These are phyloP conservation scores for Backusella parvicylindrica DNA, from an alignment of 192 early-diverging fungal genomes.

Conservation along the genomic window DNA sequence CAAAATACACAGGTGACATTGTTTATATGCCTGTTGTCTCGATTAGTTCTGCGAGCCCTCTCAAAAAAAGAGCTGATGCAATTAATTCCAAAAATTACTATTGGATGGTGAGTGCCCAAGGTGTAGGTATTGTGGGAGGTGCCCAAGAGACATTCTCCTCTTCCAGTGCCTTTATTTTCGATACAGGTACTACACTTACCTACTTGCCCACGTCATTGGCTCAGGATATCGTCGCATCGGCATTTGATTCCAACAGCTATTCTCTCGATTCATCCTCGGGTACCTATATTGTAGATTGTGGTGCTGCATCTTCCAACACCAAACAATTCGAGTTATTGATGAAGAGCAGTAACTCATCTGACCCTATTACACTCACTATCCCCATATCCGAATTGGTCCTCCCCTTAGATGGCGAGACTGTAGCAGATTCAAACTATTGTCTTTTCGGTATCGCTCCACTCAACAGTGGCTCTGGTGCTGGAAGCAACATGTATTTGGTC, in stretches of 20 bases:
- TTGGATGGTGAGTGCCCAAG: constrained; percentile 35
- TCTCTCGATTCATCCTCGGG: constrained; percentile 1
- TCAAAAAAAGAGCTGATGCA: not conserved
- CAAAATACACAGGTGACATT: constrained; percentile 47
- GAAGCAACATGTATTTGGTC: constrained; percentile 9
- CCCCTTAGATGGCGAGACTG: constrained; percentile 18
- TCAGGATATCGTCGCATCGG: not conserved
- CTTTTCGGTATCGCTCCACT: constrained; percentile 31
- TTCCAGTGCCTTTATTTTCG: constrained; percentile 23
- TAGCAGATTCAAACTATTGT: not conserved
- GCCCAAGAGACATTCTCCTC: not conserved
- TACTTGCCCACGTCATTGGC: constrained; percentile 21
- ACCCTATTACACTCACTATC: constrained; percentile 23
- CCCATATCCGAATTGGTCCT: constrained; percentile 21
- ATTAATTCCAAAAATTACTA: constrained; percentile 14
- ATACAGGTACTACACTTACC: constrained; percentile 30
- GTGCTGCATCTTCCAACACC: not conserved
- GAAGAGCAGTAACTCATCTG: not conserved
- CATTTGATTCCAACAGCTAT: not conserved
- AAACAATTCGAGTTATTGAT: constrained; percentile 17
- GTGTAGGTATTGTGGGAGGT: constrained; percentile 9
- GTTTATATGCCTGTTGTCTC: constrained; percentile 40
- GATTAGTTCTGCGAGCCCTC: not conserved
- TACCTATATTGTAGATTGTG: constrained; percentile 18
- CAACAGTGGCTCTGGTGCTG: not conserved